Percentiles rank a stretch among this genome's conserved stretches.
These are phyloP conservation scores for Orbilia quercus DNA, from an alignment of 2,329 filamentous ascomycete genomes.

Conservation along the genomic window DNA sequence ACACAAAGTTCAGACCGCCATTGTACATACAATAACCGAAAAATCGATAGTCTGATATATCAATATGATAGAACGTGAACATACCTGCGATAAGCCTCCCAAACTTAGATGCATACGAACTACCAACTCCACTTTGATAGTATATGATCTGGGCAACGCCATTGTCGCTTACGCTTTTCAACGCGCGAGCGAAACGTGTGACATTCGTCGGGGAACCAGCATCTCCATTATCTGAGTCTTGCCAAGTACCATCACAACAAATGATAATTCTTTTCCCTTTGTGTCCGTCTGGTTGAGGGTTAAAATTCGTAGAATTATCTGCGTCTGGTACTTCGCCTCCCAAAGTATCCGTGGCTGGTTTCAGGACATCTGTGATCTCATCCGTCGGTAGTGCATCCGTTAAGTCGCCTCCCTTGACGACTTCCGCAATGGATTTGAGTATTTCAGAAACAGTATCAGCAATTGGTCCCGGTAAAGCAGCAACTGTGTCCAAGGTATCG, in stretches of 20 bases:
- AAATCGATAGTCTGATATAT: too few species aligned
- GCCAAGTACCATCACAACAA: constrained; percentile 60
- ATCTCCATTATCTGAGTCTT: constrained; percentile 58
- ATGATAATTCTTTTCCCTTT: constrained; percentile 58
- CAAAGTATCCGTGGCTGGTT: constrained; percentile 2
- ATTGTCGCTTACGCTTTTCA: constrained; percentile 67
- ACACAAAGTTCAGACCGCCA: neutral
- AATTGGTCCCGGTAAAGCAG: constrained; percentile 8
- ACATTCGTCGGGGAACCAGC: constrained; percentile 65
- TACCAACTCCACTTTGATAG: constrained; percentile 73
- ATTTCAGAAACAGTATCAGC: constrained; percentile 29
- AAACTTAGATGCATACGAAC: constrained; percentile 47
- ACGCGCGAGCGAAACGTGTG: constrained; percentile 71
- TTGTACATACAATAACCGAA: too few species aligned
- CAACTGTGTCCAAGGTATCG: constrained; percentile 30
- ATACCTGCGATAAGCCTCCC: constrained; percentile 52
- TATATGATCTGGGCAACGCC: constrained; percentile 70
- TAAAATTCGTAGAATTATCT: constrained; percentile 46
- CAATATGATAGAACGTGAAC: neutral
- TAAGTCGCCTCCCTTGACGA: constrained; percentile 11
- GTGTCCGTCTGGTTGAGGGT: constrained; percentile 52
- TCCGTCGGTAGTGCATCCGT: neutral
- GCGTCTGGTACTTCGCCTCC: constrained; percentile 42
- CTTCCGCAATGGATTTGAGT: constrained; percentile 12
- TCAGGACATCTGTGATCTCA: neutral